Conservation (phyloP, 306 rosid genomes). For the Casuarina glauca region DNA sequence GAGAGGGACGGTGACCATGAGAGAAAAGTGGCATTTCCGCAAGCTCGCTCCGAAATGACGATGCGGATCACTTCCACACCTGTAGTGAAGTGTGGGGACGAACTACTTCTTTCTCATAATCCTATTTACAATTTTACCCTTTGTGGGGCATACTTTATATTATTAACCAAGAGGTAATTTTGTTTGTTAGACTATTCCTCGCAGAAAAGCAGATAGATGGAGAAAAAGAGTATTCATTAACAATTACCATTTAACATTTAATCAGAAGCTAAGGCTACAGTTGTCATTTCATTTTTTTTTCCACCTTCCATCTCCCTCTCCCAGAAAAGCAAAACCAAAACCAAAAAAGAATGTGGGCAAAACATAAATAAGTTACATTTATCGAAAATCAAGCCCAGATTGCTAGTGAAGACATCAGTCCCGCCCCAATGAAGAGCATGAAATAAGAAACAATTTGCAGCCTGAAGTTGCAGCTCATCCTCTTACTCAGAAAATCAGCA, state of each 20-base stretch:
- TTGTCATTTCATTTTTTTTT: not conserved
- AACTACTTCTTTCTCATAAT: not conserved
- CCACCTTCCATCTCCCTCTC: not conserved
- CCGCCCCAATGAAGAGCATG: slow-evolving; percentile 94
- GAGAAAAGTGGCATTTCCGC: slow-evolving; percentile 38
- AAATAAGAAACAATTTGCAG: slow-evolving; percentile 72
- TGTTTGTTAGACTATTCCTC: too few relatives aligned
- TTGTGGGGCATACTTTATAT: too few relatives aligned
- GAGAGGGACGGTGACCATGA: slow-evolving; percentile 18
- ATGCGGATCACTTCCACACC: not conserved
- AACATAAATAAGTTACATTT: not conserved
- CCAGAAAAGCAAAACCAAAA: not conserved
- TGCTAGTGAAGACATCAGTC: slow-evolving; percentile 83
- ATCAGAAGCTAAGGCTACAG: not conserved
- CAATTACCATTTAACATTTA: too few relatives aligned
- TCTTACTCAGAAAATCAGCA: slow-evolving; percentile 89
- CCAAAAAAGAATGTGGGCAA: not conserved
- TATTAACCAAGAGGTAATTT: too few relatives aligned
- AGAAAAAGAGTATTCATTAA: too few relatives aligned
- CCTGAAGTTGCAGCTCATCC: slow-evolving; percentile 96
- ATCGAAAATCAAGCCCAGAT: slow-evolving; percentile 65
- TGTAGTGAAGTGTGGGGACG: not conserved
- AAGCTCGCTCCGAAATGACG: not conserved
- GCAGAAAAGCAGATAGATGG: too few relatives aligned
- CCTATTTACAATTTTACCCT: too few relatives aligned